Evolutionary conservation across 495 filamentous ascomycete genomes (phyloP).

Genomic region (Aspergillus indologenus): DNA sequence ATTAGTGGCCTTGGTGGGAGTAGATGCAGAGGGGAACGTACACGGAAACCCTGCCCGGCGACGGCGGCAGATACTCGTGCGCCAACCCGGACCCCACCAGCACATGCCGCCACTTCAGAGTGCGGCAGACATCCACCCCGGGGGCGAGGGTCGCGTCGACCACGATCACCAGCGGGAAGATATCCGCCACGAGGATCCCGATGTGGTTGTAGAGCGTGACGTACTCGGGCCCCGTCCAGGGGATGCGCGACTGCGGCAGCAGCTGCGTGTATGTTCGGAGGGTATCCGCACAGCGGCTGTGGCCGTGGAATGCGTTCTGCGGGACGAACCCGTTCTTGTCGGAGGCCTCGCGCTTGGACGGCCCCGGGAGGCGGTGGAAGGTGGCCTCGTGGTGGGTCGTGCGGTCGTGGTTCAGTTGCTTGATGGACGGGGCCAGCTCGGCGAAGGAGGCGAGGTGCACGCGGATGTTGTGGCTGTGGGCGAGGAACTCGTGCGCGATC

Average conservation of each 20-base stretch:
- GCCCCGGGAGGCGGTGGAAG: conserved; percentile 34
- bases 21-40: conserved; percentile 12
- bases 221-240: conserved; percentile 40
- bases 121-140: conserved; percentile 40
- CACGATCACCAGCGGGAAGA: conserved; percentile 36
- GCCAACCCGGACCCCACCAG: conserved; percentile 38
- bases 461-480: conserved; percentile 27
- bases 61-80: conserved; percentile 33
- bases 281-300: conserved; percentile 21
- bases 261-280: conserved; percentile 13
- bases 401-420: conserved; percentile 16
- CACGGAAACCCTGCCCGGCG: conserved; percentile 32
- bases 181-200: conserved; percentile 26
- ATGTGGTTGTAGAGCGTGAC: conserved; percentile 34
- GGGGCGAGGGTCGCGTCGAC: conserved; percentile 40
- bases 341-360: conserved; percentile 26
- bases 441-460: conserved; percentile 49
- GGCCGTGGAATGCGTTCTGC: conserved; percentile 11
- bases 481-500: conserved; percentile 39
- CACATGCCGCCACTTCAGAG: conserved; percentile 18
- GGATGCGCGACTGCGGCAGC: conserved; percentile 15
- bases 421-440: conserved; percentile 22
- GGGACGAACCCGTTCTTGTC: background rate
- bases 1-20: background rate
- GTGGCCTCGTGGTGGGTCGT: conserved; percentile 1